phyloP scores from a whole-genome alignment of 2,329 filamentous ascomycete species.

The Diaporthe citriasiana region DNA sequence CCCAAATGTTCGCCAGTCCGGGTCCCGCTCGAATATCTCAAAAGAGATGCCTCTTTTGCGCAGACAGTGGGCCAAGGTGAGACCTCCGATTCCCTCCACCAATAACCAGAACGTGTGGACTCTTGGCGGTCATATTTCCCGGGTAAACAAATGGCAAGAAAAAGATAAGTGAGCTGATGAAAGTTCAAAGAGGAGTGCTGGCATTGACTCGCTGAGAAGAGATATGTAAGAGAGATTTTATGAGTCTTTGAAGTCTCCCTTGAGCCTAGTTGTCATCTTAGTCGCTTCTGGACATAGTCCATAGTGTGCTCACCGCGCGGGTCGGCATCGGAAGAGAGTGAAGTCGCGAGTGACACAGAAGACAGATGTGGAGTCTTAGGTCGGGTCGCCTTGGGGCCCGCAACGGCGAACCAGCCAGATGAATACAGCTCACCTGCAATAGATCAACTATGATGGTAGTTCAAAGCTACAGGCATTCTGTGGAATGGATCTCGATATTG shows the following conservation, averaged over 20 bases:
- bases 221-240: not conserved
- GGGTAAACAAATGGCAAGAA: no score
- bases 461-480: not conserved
- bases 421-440: not conserved
- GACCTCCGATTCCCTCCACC: conserved; percentile 45
- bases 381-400: not conserved
- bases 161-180: not conserved
- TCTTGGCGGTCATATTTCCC: not conserved
- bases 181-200: not conserved
- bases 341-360: not conserved
- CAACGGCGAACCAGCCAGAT: not conserved
- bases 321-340: conserved; percentile 7
- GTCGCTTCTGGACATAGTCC: not conserved
- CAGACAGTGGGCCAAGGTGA: conserved; percentile 44
- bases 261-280: not conserved
- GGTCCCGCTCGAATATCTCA: conserved; percentile 24
- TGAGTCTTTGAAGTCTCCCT: not conserved
- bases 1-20: conserved; percentile 13
- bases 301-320: not conserved
- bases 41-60: conserved; percentile 40
- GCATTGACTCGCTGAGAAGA: not conserved
- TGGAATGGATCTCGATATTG: not conserved
- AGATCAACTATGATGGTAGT: not conserved
- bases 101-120: conserved; percentile 41
- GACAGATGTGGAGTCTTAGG: not conserved